These are phyloP conservation scores for Nymphaea thermarum DNA, from an alignment of 164 flowering plant species.

Conservation along the genomic window DNA sequence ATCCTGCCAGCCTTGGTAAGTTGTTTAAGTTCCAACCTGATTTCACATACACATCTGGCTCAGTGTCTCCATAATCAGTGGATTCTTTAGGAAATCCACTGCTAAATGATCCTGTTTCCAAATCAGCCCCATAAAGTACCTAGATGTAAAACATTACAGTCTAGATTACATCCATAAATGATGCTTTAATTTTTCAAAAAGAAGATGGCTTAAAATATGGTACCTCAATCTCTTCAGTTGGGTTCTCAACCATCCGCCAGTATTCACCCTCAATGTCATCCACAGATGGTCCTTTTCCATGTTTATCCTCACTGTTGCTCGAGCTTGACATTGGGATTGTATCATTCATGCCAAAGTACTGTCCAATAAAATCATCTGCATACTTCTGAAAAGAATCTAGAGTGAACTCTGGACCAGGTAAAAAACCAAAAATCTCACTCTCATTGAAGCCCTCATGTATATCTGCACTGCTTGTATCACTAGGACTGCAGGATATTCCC, in stretches of 20 bases:
- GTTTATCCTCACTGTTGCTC: constrained; percentile 11
- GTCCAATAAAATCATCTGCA: constrained; percentile 72
- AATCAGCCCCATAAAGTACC: constrained; percentile 54
- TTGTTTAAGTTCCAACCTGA: constrained; percentile 83
- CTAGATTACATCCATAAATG: background rate
- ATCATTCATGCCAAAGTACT: constrained; percentile 42
- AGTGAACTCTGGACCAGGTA: constrained; percentile 82
- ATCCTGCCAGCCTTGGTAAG: constrained; percentile 44
- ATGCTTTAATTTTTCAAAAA: background rate
- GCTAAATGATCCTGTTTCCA: constrained; percentile 33
- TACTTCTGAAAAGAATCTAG: constrained; percentile 62
- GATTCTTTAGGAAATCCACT: constrained; percentile 51
- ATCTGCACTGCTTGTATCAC: constrained; percentile 13
- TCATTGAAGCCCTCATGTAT: constrained; percentile 7
- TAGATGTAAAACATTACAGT: constrained; percentile 9
- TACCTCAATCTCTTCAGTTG: constrained; percentile 79
- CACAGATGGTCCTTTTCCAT: constrained; percentile 45
- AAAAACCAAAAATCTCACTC: constrained; percentile 51
- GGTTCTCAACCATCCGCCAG: constrained; percentile 61
- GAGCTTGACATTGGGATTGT: constrained; percentile 11
- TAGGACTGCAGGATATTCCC: constrained; percentile 25
- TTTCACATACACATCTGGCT: constrained; percentile 12
- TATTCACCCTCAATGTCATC: constrained; percentile 74
- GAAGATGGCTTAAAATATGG: background rate
- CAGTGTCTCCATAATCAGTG: constrained; percentile 2